Evolutionary conservation across 352 stramenopile species (phyloP).

Genomic region (Globisporangium carolinianum): DNA sequence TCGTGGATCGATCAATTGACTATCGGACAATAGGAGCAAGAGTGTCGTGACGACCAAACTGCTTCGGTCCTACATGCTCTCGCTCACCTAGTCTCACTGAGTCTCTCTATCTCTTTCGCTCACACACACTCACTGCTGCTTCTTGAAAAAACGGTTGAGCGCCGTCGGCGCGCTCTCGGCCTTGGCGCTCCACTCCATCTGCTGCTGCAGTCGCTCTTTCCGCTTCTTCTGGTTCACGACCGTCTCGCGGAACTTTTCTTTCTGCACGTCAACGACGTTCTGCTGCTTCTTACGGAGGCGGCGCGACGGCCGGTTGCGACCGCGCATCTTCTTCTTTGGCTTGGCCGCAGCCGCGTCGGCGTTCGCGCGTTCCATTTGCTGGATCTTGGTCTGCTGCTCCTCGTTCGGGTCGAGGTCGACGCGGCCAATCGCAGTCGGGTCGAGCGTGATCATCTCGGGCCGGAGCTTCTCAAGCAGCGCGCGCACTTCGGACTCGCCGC

Average conservation of each 20-base stretch:
- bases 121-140: constrained; percentile 26
- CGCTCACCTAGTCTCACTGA: background rate
- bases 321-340: constrained; percentile 97
- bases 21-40: too few species aligned
- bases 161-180: constrained; percentile 63
- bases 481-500: constrained; percentile 94
- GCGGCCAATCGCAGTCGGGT: constrained; percentile 90
- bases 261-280: constrained; percentile 97
- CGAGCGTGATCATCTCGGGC: constrained; percentile 97
- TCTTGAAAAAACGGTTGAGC: constrained; percentile 87
- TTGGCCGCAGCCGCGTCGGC: constrained; percentile 37
- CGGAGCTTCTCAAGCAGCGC: constrained; percentile 96
- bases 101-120: background rate
- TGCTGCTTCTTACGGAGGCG: constrained; percentile 96
- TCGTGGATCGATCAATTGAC: too few species aligned
- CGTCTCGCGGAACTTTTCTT: constrained; percentile 87
- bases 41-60: too few species aligned
- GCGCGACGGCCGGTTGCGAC: constrained; percentile 94
- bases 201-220: constrained; percentile 60
- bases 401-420: constrained; percentile 89
- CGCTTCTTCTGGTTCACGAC: constrained; percentile 71
- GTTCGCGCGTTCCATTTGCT: constrained; percentile 71
- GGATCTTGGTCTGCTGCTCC: constrained; percentile 79
- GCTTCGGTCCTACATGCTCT: too few species aligned
- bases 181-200: constrained; percentile 78